Evolutionary conservation across 192 early-diverging fungal species (phyloP), one percentile per base, ranked within the genome.

Genomic region (Coemansia umbellata): DNA sequence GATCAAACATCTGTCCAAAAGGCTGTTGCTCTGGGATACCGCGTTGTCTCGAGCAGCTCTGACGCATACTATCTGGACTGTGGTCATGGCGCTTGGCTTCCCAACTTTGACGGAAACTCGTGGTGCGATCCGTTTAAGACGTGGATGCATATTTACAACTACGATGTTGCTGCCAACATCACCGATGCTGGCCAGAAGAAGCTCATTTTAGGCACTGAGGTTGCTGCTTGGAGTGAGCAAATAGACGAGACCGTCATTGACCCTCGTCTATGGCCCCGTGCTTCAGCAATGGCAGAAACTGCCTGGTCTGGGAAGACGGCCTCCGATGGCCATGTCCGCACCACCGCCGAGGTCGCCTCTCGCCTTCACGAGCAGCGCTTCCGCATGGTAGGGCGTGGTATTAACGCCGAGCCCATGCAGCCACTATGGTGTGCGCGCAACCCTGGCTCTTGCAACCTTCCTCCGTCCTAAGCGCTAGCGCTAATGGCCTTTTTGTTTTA

Each of bases 81-180:
- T 52, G 85, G 86, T 11, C 83, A 83, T 53, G 87, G 89, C 5
- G 82, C 76, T 22, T 91, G 87, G 89, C 70, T 89, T 33, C 50
- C 82, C 31, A 84, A 87, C 59, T 82, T 74, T 40, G 63, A 72
- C 21, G 82, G 83, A 41, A 80, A 80, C 47, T 87, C 84, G 31
- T 89, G 87, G 86, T 89, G 87, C 58, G 75, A 70, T 35, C 85
- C 88, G 21, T 87, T 80, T 78, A 85, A 85, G 74, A 66, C 81
- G 30, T 87, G 86, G 88, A 82, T 86, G 71, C 80, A 82, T 36
- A 80, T 86, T 19, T 86, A 90, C 56, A 58, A 66, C 40, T 87
- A 79, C 50, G 83, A 87, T 31, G 71, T 82, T 31, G 75, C 73
- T 3, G 71, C 79, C 41, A 80, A 79, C 21, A 63, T 86, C 68